Conservation (phyloP, 2,329 filamentous ascomycete species). For the Alternaria rosae region DNA sequence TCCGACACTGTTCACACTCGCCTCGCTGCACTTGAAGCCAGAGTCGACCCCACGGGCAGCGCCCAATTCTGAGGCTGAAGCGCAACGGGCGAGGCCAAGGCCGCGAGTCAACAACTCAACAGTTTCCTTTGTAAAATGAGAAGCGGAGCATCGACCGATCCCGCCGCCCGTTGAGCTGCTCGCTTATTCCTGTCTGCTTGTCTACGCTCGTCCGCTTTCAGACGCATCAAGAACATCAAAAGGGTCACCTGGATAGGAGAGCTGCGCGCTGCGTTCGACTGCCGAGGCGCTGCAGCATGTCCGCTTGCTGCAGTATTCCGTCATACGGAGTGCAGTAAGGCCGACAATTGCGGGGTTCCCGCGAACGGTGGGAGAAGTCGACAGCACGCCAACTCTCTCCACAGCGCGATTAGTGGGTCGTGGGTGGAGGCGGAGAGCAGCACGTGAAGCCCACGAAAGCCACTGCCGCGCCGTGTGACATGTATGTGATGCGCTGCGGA, state of each 20-base stretch:
- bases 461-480: constrained; percentile 6
- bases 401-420: constrained; percentile 16
- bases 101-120: constrained; percentile 38
- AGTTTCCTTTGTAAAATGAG: constrained; percentile 31
- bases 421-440: constrained; percentile 16
- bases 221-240: background rate
- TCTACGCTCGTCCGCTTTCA: constrained; percentile 3
- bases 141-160: constrained; percentile 28
- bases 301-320: constrained; percentile 21
- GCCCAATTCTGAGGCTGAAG: constrained; percentile 15
- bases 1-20: background rate
- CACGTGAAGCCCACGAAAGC: constrained; percentile 13
- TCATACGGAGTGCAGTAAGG: constrained; percentile 14
- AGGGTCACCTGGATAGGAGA: constrained; percentile 1
- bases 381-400: constrained; percentile 20
- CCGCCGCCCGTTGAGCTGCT: constrained; percentile 12
- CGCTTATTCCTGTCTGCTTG: constrained; percentile 7
- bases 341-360: constrained; percentile 29
- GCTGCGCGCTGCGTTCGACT: constrained; percentile 1
- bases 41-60: background rate
- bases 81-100: constrained; percentile 26
- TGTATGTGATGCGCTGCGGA: constrained; percentile 4
- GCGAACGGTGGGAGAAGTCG: constrained; percentile 15
- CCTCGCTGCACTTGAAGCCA: background rate
- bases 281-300: constrained; percentile 15